These are phyloP conservation scores for Capronia coronata DNA, from an alignment of 2,329 filamentous ascomycete species.

Conservation along the genomic window DNA sequence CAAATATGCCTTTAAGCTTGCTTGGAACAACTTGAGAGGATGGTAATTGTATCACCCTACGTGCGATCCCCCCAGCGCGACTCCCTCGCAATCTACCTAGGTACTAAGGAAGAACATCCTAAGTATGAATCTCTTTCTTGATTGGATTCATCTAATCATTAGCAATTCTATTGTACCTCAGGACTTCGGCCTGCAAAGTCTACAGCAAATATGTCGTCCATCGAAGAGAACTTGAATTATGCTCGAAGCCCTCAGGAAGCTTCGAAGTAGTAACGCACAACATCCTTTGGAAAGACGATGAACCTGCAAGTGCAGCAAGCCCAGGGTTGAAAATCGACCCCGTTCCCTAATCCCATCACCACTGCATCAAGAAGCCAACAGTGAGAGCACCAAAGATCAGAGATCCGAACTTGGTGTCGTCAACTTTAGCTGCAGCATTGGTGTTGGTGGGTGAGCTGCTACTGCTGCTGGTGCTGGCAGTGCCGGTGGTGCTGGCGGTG, in stretches of 20 bases:
- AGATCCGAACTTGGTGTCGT: slow-evolving; percentile 14
- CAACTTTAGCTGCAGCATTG: slow-evolving; percentile 17
- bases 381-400: slow-evolving; percentile 15
- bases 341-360: slow-evolving; percentile 4
- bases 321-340: background rate
- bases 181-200: slow-evolving; percentile 24
- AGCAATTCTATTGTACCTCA: slow-evolving; percentile 10
- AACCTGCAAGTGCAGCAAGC: background rate
- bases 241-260: slow-evolving; percentile 8
- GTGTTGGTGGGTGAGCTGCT: slow-evolving; percentile 15
- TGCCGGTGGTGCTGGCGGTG: slow-evolving; percentile 10
- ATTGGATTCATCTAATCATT: slow-evolving; percentile 12
- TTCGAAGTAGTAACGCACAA: slow-evolving; percentile 5
- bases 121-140: background rate
- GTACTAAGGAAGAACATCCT: no score
- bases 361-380: slow-evolving; percentile 19
- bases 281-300: slow-evolving; percentile 3
- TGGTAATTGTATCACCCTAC: no score
- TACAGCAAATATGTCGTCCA: slow-evolving; percentile 22
- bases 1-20: no score
- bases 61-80: no score
- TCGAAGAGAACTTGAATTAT: slow-evolving; percentile 21
- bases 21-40: no score
- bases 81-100: no score
- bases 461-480: slow-evolving; percentile 12